These are phyloP conservation scores for Scheffersomyces insectosa DNA, from an alignment of 1,139 yeast genomes.

Conservation along the genomic window DNA sequence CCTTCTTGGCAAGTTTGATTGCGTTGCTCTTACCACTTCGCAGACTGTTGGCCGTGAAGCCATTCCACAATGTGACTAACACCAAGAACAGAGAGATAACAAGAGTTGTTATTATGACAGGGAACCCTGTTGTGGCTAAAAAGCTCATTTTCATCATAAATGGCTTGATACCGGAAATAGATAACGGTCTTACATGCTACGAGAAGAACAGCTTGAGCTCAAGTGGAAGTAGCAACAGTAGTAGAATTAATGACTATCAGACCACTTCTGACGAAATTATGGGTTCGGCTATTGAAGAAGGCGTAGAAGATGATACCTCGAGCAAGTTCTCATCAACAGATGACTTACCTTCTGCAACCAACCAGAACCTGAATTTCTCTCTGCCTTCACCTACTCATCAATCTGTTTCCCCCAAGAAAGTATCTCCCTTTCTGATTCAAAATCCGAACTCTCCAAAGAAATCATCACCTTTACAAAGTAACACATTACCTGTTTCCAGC, in stretches of 20 bases:
- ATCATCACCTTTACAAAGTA: not conserved
- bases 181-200: not conserved
- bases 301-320: not conserved
- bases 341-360: no score
- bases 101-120: slow-evolving; percentile 58
- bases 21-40: slow-evolving; percentile 44
- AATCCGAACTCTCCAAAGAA: not conserved
- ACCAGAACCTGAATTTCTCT: not conserved
- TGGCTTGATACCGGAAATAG: slow-evolving; percentile 39
- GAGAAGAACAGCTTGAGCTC: not conserved
- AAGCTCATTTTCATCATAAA: slow-evolving; percentile 55
- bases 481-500: not conserved
- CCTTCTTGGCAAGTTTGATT: slow-evolving; percentile 49
- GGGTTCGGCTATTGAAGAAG: not conserved
- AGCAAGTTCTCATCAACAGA: not conserved
- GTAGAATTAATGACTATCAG: not conserved
- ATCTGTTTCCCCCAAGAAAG: not conserved
- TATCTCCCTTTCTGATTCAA: not conserved
- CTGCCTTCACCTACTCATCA: not conserved
- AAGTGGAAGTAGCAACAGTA: no score
- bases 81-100: slow-evolving; percentile 30
- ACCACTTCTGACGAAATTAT: no score
- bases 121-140: slow-evolving; percentile 62
- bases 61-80: slow-evolving; percentile 22
- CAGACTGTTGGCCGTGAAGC: slow-evolving; percentile 34